Conservation (phyloP, 257 asterid genomes). For the Ajuga chamaepitys region DNA sequence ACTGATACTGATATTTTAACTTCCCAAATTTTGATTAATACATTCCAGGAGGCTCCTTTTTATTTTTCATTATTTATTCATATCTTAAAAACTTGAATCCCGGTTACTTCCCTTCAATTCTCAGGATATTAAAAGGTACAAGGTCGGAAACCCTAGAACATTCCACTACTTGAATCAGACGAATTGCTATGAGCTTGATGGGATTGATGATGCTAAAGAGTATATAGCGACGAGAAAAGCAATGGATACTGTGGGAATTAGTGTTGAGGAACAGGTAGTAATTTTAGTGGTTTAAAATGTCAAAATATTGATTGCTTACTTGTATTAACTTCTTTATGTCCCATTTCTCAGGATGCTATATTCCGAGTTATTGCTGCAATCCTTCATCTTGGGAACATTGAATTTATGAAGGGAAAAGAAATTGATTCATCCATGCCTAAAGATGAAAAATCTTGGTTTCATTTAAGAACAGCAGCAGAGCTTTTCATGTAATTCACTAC, state of each 20-base stretch:
- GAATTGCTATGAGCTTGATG: constrained; percentile 75
- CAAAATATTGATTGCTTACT: background rate
- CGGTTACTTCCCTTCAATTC: constrained; percentile 12
- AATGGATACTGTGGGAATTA: constrained; percentile 97
- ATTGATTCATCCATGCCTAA: constrained; percentile 89
- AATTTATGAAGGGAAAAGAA: constrained; percentile 84
- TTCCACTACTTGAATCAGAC: constrained; percentile 95
- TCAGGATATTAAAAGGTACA: constrained; percentile 74
- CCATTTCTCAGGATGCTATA: constrained; percentile 68
- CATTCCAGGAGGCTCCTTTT: too few relatives aligned
- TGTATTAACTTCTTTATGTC: constrained; percentile 6
- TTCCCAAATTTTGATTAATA: background rate
- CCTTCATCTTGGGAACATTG: constrained; percentile 96
- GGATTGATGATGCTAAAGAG: constrained; percentile 80
- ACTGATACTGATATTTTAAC: background rate
- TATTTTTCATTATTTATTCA: too few relatives aligned
- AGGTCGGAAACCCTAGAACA: constrained; percentile 75
- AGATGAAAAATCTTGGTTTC: constrained; percentile 92
- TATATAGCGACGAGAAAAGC: constrained; percentile 84
- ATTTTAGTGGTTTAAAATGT: constrained; percentile 2
- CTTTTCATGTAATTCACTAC: constrained; percentile 65
- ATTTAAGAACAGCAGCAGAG: constrained; percentile 88
- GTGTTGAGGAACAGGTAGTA: constrained; percentile 79
- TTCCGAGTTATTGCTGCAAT: constrained; percentile 96
- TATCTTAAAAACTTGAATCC: constrained; percentile 5